Evolutionary conservation across 805 yeast species (phyloP).

Genomic region (Starmerella scarabaei): DNA sequence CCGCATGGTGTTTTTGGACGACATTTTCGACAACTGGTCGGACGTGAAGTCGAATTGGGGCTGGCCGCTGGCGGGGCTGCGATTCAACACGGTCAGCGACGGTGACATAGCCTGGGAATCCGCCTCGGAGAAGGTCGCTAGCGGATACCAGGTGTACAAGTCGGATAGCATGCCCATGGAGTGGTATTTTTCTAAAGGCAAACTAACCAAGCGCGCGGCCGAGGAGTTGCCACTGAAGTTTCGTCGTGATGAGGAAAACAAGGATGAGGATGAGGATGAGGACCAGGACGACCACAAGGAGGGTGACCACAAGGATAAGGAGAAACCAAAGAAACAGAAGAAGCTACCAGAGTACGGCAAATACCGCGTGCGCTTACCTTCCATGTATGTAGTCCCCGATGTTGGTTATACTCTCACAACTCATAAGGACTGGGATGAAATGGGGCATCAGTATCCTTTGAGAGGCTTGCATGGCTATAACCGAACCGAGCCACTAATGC

Average conservation of each 20-base stretch:
- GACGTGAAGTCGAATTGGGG: slow-evolving; percentile 54
- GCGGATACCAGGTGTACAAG: slow-evolving; percentile 31
- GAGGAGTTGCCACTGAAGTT: not conserved
- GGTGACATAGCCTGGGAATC: slow-evolving; percentile 23
- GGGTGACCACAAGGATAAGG: not conserved
- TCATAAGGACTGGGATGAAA: slow-evolving; percentile 39
- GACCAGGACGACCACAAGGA: not conserved
- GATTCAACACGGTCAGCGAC: slow-evolving; percentile 37
- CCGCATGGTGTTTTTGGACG: slow-evolving; percentile 60
- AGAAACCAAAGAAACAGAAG: not conserved
- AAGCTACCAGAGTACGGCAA: slow-evolving; percentile 17
- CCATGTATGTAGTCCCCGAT: slow-evolving; percentile 72
- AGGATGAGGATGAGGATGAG: not conserved
- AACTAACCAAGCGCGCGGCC: slow-evolving; percentile 1
- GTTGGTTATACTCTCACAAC: slow-evolving; percentile 70
- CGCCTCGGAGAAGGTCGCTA: not conserved
- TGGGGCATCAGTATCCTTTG: slow-evolving; percentile 41
- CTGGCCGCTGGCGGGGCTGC: slow-evolving; percentile 73
- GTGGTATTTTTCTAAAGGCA: slow-evolving; percentile 34
- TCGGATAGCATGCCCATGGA: slow-evolving; percentile 43
- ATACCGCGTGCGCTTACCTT: slow-evolving; percentile 58
- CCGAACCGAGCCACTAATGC: slow-evolving; percentile 63
- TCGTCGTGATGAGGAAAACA: not conserved
- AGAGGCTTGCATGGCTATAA: slow-evolving; percentile 79
- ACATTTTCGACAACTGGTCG: slow-evolving; percentile 40